Base-by-base conservation (phyloP, 2,329 filamentous ascomycete species). In the Cordyceps javanica region DNA sequence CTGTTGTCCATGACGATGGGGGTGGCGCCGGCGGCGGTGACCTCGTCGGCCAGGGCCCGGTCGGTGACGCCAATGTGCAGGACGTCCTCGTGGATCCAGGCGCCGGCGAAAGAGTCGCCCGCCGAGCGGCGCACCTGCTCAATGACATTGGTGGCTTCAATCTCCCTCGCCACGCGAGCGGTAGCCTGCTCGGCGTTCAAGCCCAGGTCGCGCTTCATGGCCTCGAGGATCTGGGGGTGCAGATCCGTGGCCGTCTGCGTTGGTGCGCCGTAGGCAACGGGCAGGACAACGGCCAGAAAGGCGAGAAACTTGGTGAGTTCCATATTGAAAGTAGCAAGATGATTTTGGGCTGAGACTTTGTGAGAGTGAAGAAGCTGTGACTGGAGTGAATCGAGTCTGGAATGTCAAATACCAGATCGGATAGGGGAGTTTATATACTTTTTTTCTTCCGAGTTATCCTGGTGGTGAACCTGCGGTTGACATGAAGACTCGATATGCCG, bases 201-300 rank as follows among this genome's bases (percentile, higher is more conserved):
- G 14, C 72, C 72, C 53, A 74, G 62, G 66, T 74, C 72, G 61
- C 72, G 72, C 70, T 74, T 74, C 72, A 74, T 74, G 63, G 72
- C 72, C 60, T 68, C 70, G 52, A 74, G 66, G 61, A 74, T 70
- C 65, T 71, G 62, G 54, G 72, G 72, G 66, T 74, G 71, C n/a
- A 74, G 70, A 62, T 59, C 67, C 62, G 59, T 67, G 42, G 70
- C 64, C 42, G 70, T 59, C 51, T 68, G 63, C 25, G 71, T 67
- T 57, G 72, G 72, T 56, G 71, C 72, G 65, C 72, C 72, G 60
- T 74, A 73, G 64, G 65, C 71, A 60, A 73, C 61, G 62, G 72
- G 72, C 64, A 74, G 68, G 65, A 72, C 66, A 59, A 62, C 67
- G 63, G 72, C 72, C 60, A 73, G 61, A 62, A 72, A 65, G 66